Evolutionary conservation across 192 early-diverging fungal species (phyloP), one percentile per base, ranked within the genome.

Genomic region (Backusella psychrophila): DNA sequence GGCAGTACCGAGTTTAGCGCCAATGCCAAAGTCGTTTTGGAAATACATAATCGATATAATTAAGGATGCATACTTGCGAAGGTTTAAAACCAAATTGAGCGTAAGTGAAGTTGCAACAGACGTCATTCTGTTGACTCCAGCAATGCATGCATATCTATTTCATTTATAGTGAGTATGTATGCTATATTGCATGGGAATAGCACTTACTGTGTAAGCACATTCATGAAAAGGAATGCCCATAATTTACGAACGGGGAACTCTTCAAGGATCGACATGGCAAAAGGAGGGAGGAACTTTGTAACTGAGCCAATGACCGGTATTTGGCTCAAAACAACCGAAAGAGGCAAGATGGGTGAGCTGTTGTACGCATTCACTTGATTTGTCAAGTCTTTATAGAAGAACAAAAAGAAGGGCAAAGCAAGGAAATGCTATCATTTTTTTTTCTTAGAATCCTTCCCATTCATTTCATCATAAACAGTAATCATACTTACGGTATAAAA

Each of bases 51-150:
- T 86, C 0, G 94, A 95, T 29, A 97, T 86, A 15, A 95, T 71
- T 38, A 97, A 79, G 23, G 92, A 94, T 12, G 93, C 90, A 42
- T 95, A 91, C 80, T 97, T 97, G 29, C 96, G 90, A 23, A 97
- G 76, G 65, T 93, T 94, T 17, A 97, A 85, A 8, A 97, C 92
- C 11, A 97, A 86, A 75, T 96, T 97, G 31, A 96, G 81, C 0
- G 96, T 95, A 6, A 97, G 84, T 12, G 94, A 91, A 19, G 93
- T 84, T 3, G 93, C 90, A 78, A 95, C 82, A 1, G 94, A 89
- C 4, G 91, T 93, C 78, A 97, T 81, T 31, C 90, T 85, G 66
- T 95, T 93, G 0, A 97, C 96, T 6, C 94, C 96, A 36, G 94
- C 90, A 5, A 95, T 93, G 72, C 96, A 97, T 49, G 95, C 86